Conservation (phyloP, 164 flowering plant species). For the Sextonia rubra region DNA sequence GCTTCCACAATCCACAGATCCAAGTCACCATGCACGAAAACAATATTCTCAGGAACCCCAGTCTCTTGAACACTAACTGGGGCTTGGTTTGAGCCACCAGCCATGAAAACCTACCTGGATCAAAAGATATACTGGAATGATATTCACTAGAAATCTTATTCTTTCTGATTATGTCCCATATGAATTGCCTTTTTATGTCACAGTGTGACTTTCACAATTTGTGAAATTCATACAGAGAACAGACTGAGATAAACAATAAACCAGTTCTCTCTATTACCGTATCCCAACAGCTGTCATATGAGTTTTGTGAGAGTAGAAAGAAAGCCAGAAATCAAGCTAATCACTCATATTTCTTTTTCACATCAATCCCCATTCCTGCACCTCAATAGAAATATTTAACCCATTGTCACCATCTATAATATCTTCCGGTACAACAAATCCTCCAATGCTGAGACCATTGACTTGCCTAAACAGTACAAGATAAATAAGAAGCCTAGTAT, state of each 20-base stretch:
- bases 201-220: too few relatives aligned
- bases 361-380: not conserved
- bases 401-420: not conserved
- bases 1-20: conserved; percentile 59
- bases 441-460: not conserved
- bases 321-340: not conserved
- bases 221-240: not conserved
- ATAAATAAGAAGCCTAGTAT: not conserved
- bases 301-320: not conserved
- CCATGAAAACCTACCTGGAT: conserved; percentile 17
- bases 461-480: not conserved
- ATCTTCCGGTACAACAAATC: not conserved
- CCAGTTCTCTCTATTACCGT: not conserved
- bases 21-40: conserved; percentile 66
- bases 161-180: not conserved
- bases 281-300: not conserved
- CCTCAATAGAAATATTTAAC: not conserved
- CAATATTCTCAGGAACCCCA: conserved; percentile 17
- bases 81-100: conserved; percentile 7
- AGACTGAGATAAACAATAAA: not conserved
- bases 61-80: conserved; percentile 9
- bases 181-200: too few relatives aligned
- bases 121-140: not conserved
- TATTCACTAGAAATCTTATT: not conserved
- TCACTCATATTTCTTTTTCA: not conserved